These are phyloP conservation scores for Huntiella decipiens DNA, from an alignment of 2,329 filamentous ascomycete genomes.

Conservation along the genomic window DNA sequence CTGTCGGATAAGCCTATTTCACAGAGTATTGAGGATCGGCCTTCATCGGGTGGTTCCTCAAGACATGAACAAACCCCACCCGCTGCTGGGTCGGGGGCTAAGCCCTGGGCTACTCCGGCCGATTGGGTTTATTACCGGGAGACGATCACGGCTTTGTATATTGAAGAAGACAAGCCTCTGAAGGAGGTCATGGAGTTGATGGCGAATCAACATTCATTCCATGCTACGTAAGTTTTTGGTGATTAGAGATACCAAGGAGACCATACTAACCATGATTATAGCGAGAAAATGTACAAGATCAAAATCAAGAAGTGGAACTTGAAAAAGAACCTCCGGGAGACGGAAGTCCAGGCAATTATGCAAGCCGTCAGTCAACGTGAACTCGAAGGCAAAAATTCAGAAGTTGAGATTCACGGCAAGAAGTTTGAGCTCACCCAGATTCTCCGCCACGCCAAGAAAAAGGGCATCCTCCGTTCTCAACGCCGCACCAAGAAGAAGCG, in stretches of 20 bases:
- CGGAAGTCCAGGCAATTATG: slow-evolving; percentile 10
- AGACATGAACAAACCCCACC: slow-evolving; percentile 3
- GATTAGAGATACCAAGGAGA: no score
- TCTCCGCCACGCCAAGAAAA: slow-evolving; percentile 11
- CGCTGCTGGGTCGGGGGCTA: neutral
- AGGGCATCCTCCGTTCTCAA: slow-evolving; percentile 10
- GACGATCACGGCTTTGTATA: slow-evolving; percentile 9
- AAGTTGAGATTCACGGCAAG: slow-evolving; percentile 10
- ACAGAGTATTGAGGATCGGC: slow-evolving; percentile 8
- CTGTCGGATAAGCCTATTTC: slow-evolving; percentile 5
- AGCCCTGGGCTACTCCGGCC: slow-evolving; percentile 10
- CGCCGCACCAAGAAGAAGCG: slow-evolving; percentile 10
- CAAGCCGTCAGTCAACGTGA: slow-evolving; percentile 9
- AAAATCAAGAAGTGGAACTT: slow-evolving; percentile 12
- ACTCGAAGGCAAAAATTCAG: slow-evolving; percentile 7
- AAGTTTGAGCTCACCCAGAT: slow-evolving; percentile 10
- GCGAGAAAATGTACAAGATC: slow-evolving; percentile 12
- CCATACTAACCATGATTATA: neutral
- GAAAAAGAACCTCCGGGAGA: slow-evolving; percentile 10
- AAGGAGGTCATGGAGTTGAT: slow-evolving; percentile 11
- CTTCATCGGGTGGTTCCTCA: slow-evolving; percentile 9
- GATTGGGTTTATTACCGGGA: slow-evolving; percentile 10
- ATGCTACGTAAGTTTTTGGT: slow-evolving; percentile 9
- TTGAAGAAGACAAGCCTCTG: slow-evolving; percentile 10
- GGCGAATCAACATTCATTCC: slow-evolving; percentile 8